A percentile compares a stretch with the other conserved stretches of the same genome.
Evolutionary conservation across 2,329 filamentous ascomycete genomes (phyloP).

Genomic region (Knufia fluminis): DNA sequence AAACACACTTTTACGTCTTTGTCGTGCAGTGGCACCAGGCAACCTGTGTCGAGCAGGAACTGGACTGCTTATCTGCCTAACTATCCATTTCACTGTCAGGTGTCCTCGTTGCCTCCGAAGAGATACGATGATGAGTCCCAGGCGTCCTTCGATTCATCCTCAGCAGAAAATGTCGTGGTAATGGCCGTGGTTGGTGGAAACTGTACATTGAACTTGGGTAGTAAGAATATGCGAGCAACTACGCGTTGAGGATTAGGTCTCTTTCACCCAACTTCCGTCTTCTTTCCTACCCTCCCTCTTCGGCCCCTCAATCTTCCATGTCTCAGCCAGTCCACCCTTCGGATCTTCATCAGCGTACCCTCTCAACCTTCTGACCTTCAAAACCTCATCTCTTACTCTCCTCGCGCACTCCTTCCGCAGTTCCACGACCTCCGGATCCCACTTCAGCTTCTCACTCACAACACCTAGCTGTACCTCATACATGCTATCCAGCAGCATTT

Average conservation of each 20-base stretch:
- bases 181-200: no score
- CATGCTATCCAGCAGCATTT: neutral
- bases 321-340: conserved; percentile 66
- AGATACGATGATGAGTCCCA: no score
- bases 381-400: conserved; percentile 67
- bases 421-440: conserved; percentile 63
- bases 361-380: conserved; percentile 62
- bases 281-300: conserved; percentile 51
- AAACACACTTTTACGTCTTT: no score
- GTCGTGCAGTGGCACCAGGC: no score
- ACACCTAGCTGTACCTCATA: conserved; percentile 38
- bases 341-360: conserved; percentile 75
- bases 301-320: conserved; percentile 56
- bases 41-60: no score
- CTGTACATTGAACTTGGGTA: no score
- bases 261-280: conserved; percentile 48
- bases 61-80: no score
- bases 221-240: no score
- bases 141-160: no score
- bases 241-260: conserved; percentile 32
- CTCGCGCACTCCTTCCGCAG: conserved; percentile 72
- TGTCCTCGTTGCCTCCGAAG: no score
- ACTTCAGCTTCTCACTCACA: conserved; percentile 55
- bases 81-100: no score
- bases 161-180: no score